Evolutionary conservation across 768 basidiomycete genomes (phyloP), one percentile per base, ranked within the genome.

Genomic region (Rhodosporidiobolus sp.): DNA sequence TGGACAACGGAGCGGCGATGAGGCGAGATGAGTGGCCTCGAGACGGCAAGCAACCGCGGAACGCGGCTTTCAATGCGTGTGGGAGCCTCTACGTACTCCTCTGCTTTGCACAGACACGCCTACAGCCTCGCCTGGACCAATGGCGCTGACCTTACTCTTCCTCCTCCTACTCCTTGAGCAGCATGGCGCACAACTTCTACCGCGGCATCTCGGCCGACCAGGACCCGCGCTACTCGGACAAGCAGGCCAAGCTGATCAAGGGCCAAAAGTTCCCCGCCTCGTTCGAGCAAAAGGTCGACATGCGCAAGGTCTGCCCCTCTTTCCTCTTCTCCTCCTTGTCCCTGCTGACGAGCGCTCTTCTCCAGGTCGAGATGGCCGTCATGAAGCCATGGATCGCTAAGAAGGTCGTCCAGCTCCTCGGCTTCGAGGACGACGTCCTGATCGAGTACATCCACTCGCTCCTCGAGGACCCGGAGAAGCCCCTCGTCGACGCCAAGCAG

Each of bases 361-460:
- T 5, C 7, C 32, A 97, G 85, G 93, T 98, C 72, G 96, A 97
- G 81, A 78, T 97, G 72, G 84, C 86, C 26, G 93, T 98, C 77
- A 90, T 99, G 79, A 85, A 91, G 70, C 92, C 93, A 5, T 99
- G 96, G 96, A 88, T 97, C 71, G 90, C 91, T 22, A 93, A 92
- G 85, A 90, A 91, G 81, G 89, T 96, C 67, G 86, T 90, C 6
- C 91, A 94, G 69, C 85, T 96, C 30, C 87, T 94, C 54, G 92
- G 94, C 4, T 88, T 98, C 49, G 96, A 99, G 78, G 96, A 99
- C 81, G 96, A 99, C 80, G 89, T 99, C 54, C 89, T 98, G 53
- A 88, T 97, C 38, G 95, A 97, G 79, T 98, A 96, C 79, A 92
- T 93, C 26, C 92, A 93, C 88, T 92, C 92, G 26, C 84, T 98